A percentile compares a stretch with the other conserved stretches of the same genome.
Evolutionary conservation across 306 rosid species (phyloP).

Genomic region (Prunus persica): Prunus_persica_NCBIv2 NC_034016.1:18219001-18219500

Average conservation of each 20-base stretch:
- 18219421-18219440: neutral
- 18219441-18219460: neutral
- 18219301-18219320: neutral
- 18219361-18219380: slow-evolving; percentile 54
- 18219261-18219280: neutral
- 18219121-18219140: neutral
- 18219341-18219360: slow-evolving; percentile 55
- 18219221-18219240: neutral
- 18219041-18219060: neutral
- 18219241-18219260: neutral
- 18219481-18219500: neutral
- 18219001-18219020: slow-evolving; percentile 37
- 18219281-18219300: neutral
- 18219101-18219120: neutral
- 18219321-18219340: slow-evolving; percentile 64
- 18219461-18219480: neutral
- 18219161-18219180: neutral
- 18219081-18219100: neutral
- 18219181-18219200: slow-evolving; percentile 3
- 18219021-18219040: slow-evolving; percentile 17
- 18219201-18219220: neutral
- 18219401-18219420: slow-evolving; percentile 37
- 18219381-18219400: slow-evolving; percentile 75
- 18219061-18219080: neutral
- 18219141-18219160: neutral